Conservation (phyloP, 2,329 filamentous ascomycete genomes). For the Bipolaris oryzae region DNA sequence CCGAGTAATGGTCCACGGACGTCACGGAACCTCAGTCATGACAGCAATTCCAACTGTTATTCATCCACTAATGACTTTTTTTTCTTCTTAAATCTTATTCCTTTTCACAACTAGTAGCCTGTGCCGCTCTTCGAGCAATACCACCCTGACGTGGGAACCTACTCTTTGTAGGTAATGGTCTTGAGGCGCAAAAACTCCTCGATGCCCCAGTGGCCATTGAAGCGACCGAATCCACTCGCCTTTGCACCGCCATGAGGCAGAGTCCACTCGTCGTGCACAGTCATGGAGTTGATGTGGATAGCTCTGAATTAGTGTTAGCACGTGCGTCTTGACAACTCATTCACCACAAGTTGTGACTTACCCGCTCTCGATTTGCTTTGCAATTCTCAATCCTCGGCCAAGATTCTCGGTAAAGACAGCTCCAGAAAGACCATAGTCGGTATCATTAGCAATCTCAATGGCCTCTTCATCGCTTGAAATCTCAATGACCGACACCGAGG, state of each 20-base stretch:
- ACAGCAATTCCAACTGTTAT: too few species aligned
- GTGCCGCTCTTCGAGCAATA: neutral
- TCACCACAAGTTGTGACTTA: slow-evolving; percentile 23
- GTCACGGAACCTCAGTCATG: too few species aligned
- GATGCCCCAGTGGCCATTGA: slow-evolving; percentile 54
- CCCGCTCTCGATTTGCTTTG: slow-evolving; percentile 63
- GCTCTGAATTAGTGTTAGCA: slow-evolving; percentile 38
- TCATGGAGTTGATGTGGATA: slow-evolving; percentile 60
- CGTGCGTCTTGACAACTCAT: neutral
- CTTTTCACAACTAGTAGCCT: neutral
- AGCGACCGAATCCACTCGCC: slow-evolving; percentile 57
- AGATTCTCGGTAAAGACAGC: slow-evolving; percentile 77
- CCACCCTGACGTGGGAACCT: neutral
- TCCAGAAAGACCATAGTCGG: slow-evolving; percentile 74
- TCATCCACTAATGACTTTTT: too few species aligned
- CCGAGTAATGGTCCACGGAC: too few species aligned
- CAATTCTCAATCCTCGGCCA: slow-evolving; percentile 51
- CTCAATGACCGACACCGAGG: slow-evolving; percentile 70
- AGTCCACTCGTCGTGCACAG: slow-evolving; percentile 55
- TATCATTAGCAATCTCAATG: slow-evolving; percentile 76
- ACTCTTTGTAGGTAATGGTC: slow-evolving; percentile 50
- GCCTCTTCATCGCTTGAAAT: slow-evolving; percentile 75
- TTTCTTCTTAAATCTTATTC: neutral
- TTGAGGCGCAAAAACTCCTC: slow-evolving; percentile 55
- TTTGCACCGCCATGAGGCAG: slow-evolving; percentile 59